Conservation (phyloP, 1,284 basidiomycete species). For the Ceratobasidium sp. region DNA sequence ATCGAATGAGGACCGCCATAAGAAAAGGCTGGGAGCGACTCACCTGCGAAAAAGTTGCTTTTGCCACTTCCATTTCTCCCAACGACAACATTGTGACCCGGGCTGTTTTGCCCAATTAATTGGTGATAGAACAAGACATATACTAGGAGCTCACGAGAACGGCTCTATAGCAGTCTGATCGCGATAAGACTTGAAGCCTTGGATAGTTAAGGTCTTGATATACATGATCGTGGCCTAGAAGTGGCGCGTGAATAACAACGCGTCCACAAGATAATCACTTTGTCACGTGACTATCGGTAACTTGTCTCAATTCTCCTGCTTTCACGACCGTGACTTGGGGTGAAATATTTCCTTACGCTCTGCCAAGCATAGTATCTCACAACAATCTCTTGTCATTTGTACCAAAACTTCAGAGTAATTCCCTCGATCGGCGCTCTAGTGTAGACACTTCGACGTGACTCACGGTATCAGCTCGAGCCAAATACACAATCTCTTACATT, state of each 20-base stretch:
- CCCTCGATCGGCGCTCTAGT: too few species aligned
- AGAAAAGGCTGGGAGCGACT: constrained; percentile 49
- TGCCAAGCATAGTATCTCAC: too few species aligned
- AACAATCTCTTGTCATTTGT: too few species aligned
- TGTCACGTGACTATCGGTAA: constrained; percentile 37
- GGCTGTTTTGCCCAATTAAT: constrained; percentile 62
- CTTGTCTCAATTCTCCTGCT: too few species aligned
- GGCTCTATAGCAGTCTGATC: constrained; percentile 66
- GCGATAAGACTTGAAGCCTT: constrained; percentile 96
- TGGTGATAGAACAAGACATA: constrained; percentile 17
- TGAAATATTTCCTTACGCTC: too few species aligned
- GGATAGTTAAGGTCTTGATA: constrained; percentile 93
- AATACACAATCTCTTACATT: too few species aligned
- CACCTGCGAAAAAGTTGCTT: constrained; percentile 95
- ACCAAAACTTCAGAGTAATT: too few species aligned
- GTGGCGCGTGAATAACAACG: constrained; percentile 36
- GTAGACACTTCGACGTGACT: too few species aligned
- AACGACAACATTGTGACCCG: constrained; percentile 92
- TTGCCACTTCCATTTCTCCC: constrained; percentile 96
- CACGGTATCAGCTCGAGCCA: too few species aligned
- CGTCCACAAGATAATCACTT: not conserved
- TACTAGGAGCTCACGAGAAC: constrained; percentile 56
- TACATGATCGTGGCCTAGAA: constrained; percentile 60
- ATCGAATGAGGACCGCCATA: not conserved
- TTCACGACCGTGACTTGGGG: too few species aligned